These are phyloP conservation scores for Picea glauca DNA, from an alignment of 75 land plant species.

Conservation along the genomic window DNA sequence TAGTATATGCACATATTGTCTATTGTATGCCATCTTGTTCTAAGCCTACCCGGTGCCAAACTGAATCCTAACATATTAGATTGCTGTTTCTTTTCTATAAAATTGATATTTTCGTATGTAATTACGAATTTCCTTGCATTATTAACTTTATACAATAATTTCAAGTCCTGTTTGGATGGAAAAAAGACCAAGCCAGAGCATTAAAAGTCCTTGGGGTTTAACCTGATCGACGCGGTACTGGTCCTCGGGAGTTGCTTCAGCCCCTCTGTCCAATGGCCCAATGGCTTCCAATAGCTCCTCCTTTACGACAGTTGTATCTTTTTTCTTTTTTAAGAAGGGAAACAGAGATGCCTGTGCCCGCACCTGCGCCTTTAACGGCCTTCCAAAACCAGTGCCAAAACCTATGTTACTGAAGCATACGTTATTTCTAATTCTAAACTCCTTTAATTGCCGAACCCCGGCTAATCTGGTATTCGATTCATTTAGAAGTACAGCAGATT, in stretches of 20 bases:
- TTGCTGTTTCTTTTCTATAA: too few species aligned
- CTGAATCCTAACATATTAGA: too few species aligned
- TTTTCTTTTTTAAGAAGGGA: constrained; percentile 50
- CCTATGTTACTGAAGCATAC: neutral
- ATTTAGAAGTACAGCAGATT: neutral
- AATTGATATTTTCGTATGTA: too few species aligned
- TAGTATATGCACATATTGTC: too few species aligned
- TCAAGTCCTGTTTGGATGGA: too few species aligned
- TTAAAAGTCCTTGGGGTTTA: neutral
- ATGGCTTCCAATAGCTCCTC: constrained; percentile 82
- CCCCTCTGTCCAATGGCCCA: constrained; percentile 80
- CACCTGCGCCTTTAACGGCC: constrained; percentile 6
- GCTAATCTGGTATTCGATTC: neutral
- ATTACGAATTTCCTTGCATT: too few species aligned
- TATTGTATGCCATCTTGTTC: too few species aligned
- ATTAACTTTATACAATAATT: too few species aligned
- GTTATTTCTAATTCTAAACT: neutral
- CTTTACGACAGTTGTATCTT: constrained; percentile 55
- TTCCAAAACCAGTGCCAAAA: neutral
- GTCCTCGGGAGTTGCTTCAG: constrained; percentile 80
- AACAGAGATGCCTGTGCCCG: constrained; percentile 11
- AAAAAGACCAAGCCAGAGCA: too few species aligned
- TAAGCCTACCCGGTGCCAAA: too few species aligned
- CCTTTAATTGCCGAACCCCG: neutral
- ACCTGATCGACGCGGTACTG: constrained; percentile 71